Evolutionary conservation across 441 rosid genomes (phyloP).

Genomic region (Gossypium armourianum): DNA sequence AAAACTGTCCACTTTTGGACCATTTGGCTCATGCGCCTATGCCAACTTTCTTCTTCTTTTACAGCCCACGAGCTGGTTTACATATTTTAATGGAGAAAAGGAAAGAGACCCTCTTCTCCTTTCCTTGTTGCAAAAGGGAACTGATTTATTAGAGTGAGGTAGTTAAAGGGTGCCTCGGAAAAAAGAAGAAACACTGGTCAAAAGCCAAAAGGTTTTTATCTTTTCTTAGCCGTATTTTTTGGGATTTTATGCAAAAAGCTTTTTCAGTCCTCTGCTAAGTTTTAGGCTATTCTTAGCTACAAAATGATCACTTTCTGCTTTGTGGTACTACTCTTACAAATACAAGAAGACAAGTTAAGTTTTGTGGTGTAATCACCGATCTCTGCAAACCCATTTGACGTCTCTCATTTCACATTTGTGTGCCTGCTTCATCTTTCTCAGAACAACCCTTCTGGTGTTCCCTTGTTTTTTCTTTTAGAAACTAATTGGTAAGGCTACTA

Average conservation of each 20-base stretch:
- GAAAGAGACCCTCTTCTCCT: slow-evolving; percentile 16
- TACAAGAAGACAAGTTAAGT: slow-evolving; percentile 32
- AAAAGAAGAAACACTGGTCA: slow-evolving; percentile 25
- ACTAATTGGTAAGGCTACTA: background rate
- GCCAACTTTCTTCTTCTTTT: slow-evolving; percentile 20
- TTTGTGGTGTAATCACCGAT: slow-evolving; percentile 27
- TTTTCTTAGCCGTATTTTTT: slow-evolving; percentile 23
- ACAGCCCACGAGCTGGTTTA: slow-evolving; percentile 33
- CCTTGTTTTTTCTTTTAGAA: background rate
- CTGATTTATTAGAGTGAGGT: slow-evolving; percentile 24
- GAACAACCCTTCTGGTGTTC: background rate
- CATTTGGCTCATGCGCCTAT: slow-evolving; percentile 19
- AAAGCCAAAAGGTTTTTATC: slow-evolving; percentile 27
- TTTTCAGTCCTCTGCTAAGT: slow-evolving; percentile 16
- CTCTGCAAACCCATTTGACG: background rate
- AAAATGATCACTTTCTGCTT: slow-evolving; percentile 26
- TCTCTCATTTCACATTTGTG: background rate
- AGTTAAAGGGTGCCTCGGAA: slow-evolving; percentile 17
- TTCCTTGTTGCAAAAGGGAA: slow-evolving; percentile 23
- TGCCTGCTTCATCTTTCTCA: slow-evolving; percentile 15
- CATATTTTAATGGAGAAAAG: slow-evolving; percentile 36
- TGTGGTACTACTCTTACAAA: slow-evolving; percentile 25
- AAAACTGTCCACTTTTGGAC: slow-evolving; percentile 20
- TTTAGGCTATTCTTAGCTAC: slow-evolving; percentile 28
- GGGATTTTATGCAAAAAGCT: slow-evolving; percentile 1